Conservation (phyloP, 2,329 filamentous ascomycete species). For the Thermochaetoides dissita region DNA sequence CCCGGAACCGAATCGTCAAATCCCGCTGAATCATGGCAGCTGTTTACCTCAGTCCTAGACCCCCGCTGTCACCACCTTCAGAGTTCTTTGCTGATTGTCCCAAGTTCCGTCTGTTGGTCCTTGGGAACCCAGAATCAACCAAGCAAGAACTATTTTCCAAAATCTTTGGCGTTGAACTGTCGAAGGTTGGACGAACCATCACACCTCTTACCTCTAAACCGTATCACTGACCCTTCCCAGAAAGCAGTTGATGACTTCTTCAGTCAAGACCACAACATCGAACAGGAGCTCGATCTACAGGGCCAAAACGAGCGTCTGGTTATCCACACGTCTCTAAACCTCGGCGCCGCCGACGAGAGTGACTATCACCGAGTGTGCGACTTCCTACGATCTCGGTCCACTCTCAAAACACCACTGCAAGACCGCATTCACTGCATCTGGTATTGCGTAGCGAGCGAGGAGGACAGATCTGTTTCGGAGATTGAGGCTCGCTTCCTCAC, state of each 20-base stretch:
- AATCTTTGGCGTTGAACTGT: conserved; percentile 13
- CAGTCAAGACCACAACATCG: conserved; percentile 9
- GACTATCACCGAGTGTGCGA: conserved; percentile 12
- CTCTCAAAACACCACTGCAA: not conserved
- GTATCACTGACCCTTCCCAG: conserved; percentile 1
- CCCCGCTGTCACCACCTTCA: conserved; percentile 10
- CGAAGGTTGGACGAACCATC: conserved; percentile 7
- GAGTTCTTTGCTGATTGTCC: conserved; percentile 13
- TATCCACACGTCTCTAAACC: conserved; percentile 14
- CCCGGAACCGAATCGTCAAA: not conserved
- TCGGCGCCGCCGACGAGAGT: conserved; percentile 12
- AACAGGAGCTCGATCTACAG: conserved; percentile 9
- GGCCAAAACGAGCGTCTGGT: conserved; percentile 13
- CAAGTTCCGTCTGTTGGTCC: conserved; percentile 14
- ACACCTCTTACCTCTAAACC: not conserved
- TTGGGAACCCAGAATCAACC: conserved; percentile 16
- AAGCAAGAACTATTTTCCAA: conserved; percentile 15
- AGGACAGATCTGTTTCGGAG: conserved; percentile 5
- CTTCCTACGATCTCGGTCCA: conserved; percentile 8
- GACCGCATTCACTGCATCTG: conserved; percentile 15
- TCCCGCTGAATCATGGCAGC: no score
- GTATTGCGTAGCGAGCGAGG: conserved; percentile 16
- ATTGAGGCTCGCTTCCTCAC: conserved; percentile 13
- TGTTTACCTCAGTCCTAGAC: not conserved
- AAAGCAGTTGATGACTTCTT: conserved; percentile 12